Conservation (phyloP, 1,139 yeast species). For the Candida sp. region DNA sequence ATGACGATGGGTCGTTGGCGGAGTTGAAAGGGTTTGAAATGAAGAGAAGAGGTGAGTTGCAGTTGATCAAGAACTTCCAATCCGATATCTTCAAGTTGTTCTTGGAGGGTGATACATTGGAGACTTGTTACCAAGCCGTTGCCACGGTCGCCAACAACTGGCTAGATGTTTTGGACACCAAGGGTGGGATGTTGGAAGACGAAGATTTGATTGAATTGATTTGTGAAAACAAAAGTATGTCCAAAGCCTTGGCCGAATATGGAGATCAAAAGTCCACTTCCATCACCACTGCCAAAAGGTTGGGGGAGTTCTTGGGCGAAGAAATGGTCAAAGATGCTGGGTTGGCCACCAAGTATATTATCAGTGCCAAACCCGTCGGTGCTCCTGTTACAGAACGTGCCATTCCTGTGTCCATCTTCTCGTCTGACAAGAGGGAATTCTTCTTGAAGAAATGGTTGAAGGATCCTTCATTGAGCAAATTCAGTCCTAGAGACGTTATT, state of each 20-base stretch:
- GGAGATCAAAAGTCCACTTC: constrained; percentile 93
- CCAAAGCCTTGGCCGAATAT: constrained; percentile 88
- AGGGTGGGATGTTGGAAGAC: constrained; percentile 88
- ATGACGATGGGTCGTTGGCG: constrained; percentile 91
- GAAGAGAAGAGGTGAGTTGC: constrained; percentile 96
- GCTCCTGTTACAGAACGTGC: constrained; percentile 98
- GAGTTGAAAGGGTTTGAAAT: constrained; percentile 97
- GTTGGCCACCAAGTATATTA: constrained; percentile 92
- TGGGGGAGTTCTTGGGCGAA: constrained; percentile 96
- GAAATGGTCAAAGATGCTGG: constrained; percentile 98
- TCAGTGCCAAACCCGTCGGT: constrained; percentile 80
- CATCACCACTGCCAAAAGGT: constrained; percentile 90
- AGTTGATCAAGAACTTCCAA: constrained; percentile 92
- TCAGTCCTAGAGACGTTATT: constrained; percentile 87
- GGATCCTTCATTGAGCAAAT: constrained; percentile 77
- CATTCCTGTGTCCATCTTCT: constrained; percentile 93
- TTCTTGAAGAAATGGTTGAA: constrained; percentile 87
- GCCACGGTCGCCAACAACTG: constrained; percentile 95
- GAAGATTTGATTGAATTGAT: constrained; percentile 93
- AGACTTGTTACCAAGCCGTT: constrained; percentile 85
- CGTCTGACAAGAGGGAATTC: constrained; percentile 70
- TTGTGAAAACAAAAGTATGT: constrained; percentile 97
- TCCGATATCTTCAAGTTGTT: constrained; percentile 93
- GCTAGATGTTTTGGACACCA: constrained; percentile 91
- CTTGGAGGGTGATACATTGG: constrained; percentile 80